phyloP scores from a whole-genome alignment of 2,329 filamentous ascomycete species.

The Sphaerulina vaccinii region DNA sequence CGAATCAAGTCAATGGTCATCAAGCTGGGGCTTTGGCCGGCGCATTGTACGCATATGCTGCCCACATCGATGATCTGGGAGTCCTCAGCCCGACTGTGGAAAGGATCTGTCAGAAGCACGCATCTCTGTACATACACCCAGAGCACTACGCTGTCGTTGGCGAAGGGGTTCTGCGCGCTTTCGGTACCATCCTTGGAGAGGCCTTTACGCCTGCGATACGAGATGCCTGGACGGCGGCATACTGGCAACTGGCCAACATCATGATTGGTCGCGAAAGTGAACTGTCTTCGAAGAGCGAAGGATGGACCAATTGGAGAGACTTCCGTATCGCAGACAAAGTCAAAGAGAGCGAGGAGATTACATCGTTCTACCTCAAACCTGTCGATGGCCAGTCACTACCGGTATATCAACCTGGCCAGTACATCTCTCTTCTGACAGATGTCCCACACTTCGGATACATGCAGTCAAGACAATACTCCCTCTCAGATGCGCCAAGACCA shows the following conservation, averaged over 20 bases:
- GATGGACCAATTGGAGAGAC: constrained; percentile 66
- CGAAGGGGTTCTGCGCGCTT: constrained; percentile 65
- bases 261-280: constrained; percentile 66
- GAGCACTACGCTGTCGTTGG: constrained; percentile 71
- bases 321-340: constrained; percentile 66
- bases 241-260: constrained; percentile 70
- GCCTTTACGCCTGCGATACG: constrained; percentile 65
- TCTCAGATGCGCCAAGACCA: constrained; percentile 62
- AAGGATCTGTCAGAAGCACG: constrained; percentile 75
- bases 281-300: constrained; percentile 60
- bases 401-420: constrained; percentile 67
- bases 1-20: constrained; percentile 65
- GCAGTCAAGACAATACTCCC: constrained; percentile 71
- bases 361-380: constrained; percentile 68
- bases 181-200: constrained; percentile 64
- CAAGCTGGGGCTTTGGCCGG: constrained; percentile 69
- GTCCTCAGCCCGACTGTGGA: constrained; percentile 58
- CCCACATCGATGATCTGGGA: constrained; percentile 67
- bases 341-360: constrained; percentile 66
- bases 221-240: constrained; percentile 69
- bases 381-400: constrained; percentile 62
- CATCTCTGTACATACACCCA: constrained; percentile 64
- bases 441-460: constrained; percentile 60
- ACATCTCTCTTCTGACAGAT: constrained; percentile 62
- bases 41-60: constrained; percentile 68